phyloP scores from a whole-genome alignment of 2,329 filamentous ascomycete species.

The Monilinia fructigena region DNA sequence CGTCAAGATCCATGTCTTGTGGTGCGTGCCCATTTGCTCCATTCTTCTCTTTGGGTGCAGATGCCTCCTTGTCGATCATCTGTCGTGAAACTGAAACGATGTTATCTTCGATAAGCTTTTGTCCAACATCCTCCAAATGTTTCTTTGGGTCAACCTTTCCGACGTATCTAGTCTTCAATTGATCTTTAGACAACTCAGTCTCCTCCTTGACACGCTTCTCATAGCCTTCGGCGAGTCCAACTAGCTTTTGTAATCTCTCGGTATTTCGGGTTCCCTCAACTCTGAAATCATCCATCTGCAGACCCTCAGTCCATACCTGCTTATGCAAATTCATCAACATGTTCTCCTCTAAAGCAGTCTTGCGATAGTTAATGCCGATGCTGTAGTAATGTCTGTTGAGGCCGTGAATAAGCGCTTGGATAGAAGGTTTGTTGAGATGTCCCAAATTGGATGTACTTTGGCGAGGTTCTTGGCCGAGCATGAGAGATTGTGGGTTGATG shows the following conservation, averaged over 20 bases:
- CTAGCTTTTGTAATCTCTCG: constrained; percentile 82
- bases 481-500: constrained; percentile 95
- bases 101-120: constrained; percentile 98
- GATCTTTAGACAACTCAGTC: constrained; percentile 93
- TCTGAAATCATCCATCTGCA: constrained; percentile 96
- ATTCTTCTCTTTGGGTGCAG: constrained; percentile 71
- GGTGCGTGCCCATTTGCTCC: constrained; percentile 47
- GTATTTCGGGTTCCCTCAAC: constrained; percentile 81
- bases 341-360: constrained; percentile 96
- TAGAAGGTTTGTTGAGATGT: constrained; percentile 98
- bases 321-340: constrained; percentile 99
- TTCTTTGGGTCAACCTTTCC: constrained; percentile 99
- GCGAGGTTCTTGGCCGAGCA: constrained; percentile 95
- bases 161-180: constrained; percentile 97
- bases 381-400: constrained; percentile 99
- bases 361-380: constrained; percentile 96
- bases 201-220: constrained; percentile 99
- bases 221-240: constrained; percentile 89
- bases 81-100: constrained; percentile 97
- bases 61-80: constrained; percentile 99
- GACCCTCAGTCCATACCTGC: constrained; percentile 96
- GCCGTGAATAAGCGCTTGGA: constrained; percentile 96
- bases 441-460: constrained; percentile 98
- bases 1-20: constrained; percentile 40
- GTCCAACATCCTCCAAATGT: constrained; percentile 94